These are phyloP conservation scores for Sordaria brevicollis DNA, from an alignment of 495 filamentous ascomycete genomes.

Conservation along the genomic window DNA sequence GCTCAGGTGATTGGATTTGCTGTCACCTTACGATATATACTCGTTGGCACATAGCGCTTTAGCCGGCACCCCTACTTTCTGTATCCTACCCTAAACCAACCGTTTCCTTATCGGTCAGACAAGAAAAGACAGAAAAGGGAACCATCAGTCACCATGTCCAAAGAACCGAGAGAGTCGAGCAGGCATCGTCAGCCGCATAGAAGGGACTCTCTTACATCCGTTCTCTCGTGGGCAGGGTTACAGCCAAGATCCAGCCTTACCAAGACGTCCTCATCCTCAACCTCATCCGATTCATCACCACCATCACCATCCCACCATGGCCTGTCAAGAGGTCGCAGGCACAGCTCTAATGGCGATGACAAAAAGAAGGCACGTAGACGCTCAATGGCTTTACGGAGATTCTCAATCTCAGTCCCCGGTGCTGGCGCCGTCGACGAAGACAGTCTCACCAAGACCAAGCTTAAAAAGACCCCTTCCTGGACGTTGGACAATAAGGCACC, in stretches of 20 bases:
- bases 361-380: slow-evolving; percentile 25
- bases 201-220: slow-evolving; percentile 20
- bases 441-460: slow-evolving; percentile 19
- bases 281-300: slow-evolving; percentile 4
- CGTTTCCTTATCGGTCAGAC: neutral
- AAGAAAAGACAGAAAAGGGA: neutral
- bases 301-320: neutral
- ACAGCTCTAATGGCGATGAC: slow-evolving; percentile 17
- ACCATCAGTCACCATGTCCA: slow-evolving; percentile 12
- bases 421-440: slow-evolving; percentile 4
- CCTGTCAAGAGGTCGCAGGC: slow-evolving; percentile 15
- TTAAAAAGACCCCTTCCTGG: slow-evolving; percentile 14
- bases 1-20: neutral
- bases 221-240: slow-evolving; percentile 19
- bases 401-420: slow-evolving; percentile 12
- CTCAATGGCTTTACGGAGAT: slow-evolving; percentile 17
- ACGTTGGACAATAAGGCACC: slow-evolving; percentile 6
- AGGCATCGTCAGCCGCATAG: slow-evolving; percentile 19
- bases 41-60: neutral
- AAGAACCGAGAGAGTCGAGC: slow-evolving; percentile 15
- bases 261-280: slow-evolving; percentile 6
- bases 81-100: neutral
- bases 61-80: neutral
- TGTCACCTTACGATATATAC: neutral
- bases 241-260: slow-evolving; percentile 8